Base-by-base conservation (phyloP, 371 early-diverging fungal genomes). In the Mucor racemosus region DNA sequence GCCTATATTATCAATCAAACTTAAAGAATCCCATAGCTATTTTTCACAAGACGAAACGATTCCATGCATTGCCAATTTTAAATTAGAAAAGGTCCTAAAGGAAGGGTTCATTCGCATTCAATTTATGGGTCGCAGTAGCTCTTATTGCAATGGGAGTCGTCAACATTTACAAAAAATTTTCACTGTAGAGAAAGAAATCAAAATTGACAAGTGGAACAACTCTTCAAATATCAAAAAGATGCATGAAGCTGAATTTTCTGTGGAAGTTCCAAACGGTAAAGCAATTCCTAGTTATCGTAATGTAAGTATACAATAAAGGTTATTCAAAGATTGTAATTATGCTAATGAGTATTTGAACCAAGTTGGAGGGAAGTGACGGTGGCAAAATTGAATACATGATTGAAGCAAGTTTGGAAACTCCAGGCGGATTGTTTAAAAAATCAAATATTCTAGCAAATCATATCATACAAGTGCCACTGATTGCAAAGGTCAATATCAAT, bases 341-440 rank as follows among this genome's bases (percentile, higher is more conserved):
- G 13, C 39, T 17, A 26, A 56, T 15, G n/a, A 48, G 34, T 35
- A 4, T 19, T 19, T 40, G 5, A 11, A 42, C 33, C 14, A 19
- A 66, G 66, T 34, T 59, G 19, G 60, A 60, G 15, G 60, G 60
- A 31, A 21, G 54, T 19, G 60, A 62, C 31, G 67, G 67, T 26
- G 67, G 67, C 5, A 62, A 55, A 17, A 46, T 67, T 11, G 67
- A 67, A 19, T 67, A 67, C 38, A 61, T 67, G 62, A 46, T 61
- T 31, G 67, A 67, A 54, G 67, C 56, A 7, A 13, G 26, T 11
- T 38, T 67, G 57, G 62, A 61, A 38, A 17, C 62, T 14, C 14
- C 31, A 31, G 40, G 86, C 0, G 38, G 41, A 5, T 66, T 66
- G 8, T 44, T 44, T n/a, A 44, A 44, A 44, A 53, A 54, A 15